Evolutionary conservation across 2,329 filamentous ascomycete species (phyloP), one percentile per base, ranked within the genome.

Genomic region (Pseudonectria foliicola): DNA sequence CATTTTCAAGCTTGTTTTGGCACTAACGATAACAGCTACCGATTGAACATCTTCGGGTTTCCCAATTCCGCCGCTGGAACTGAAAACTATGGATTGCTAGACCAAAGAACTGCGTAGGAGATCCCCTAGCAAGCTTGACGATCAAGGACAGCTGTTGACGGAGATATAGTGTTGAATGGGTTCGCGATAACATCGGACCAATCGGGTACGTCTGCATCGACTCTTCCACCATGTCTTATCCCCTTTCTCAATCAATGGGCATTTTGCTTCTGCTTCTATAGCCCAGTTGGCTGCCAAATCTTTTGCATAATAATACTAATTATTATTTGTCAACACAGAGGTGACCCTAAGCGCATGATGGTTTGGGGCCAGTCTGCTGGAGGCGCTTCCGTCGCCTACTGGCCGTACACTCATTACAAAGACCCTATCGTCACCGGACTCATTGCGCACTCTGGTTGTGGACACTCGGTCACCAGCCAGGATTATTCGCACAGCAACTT

Each of bases 361-460:
- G 42, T 53, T 13, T 48, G 46, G 39, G 53, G 53, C 3, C 44
- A 55, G 42, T 54, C 51, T 3, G 52, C 53, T 1, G 52, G 52
- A 3, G 41, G 53, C 1, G 52, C 60, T 2, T 51, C 58, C 2
- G 61, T 62, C 2, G 67, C 70, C 39, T 61, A 62, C 47, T 67
- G 64, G 50, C 57, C 62, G 23, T 71, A 67, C 40, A 62, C 68
- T 3, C 69, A 64, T 67, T 33, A 48, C 3, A 33, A 63, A 0
- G 65, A 71, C 36, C 66, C 68, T 10, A 72, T 72, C 34, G 61
- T 62, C n/a, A 46, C 55, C n/a, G 66, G 59, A 12, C 48, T 68
- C 15, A 64, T 71, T 34, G 48, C 61, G 5, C 56, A 63, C 15
- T 68, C 67, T 28, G 68, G 54, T 7, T 26, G 35, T 10, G 31